Evolutionary conservation across 768 basidiomycete species (phyloP).

Genomic region (Boletus speciosus): DNA sequence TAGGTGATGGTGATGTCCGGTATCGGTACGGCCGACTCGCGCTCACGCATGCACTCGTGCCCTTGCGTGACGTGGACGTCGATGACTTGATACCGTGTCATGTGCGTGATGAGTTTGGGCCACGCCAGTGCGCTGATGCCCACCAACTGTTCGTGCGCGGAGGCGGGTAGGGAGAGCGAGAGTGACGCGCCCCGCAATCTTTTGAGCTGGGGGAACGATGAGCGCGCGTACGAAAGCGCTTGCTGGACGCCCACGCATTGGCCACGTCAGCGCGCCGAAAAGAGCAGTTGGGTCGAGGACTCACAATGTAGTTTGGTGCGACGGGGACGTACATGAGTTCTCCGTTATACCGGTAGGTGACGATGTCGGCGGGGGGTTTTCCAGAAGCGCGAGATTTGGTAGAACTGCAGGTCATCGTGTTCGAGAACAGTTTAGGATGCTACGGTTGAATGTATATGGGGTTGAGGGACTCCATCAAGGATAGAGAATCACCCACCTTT

Average conservation of each 20-base stretch:
- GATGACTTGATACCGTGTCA: conserved; percentile 47
- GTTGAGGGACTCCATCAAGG: not conserved
- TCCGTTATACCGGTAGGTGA: conserved; percentile 46
- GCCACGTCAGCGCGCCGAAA: not conserved
- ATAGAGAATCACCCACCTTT: not conserved
- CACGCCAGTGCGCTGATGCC: conserved; percentile 54
- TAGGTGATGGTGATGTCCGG: conserved; percentile 31
- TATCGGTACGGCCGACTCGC: conserved; percentile 1
- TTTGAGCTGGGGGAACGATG: conserved; percentile 45
- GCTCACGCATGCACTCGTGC: not conserved
- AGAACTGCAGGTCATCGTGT: not conserved
- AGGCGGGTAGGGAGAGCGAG: conserved; percentile 39
- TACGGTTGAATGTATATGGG: not conserved
- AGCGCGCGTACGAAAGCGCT: conserved; percentile 48
- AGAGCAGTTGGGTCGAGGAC: conserved; percentile 1
- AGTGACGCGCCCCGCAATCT: conserved; percentile 39
- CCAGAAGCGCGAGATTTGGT: not conserved
- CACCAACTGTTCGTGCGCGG: conserved; percentile 35
- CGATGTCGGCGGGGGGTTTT: conserved; percentile 32
- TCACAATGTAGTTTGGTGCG: conserved; percentile 41
- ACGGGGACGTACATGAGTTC: conserved; percentile 52
- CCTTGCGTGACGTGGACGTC: conserved; percentile 34
- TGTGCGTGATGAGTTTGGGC: conserved; percentile 37
- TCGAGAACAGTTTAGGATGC: no score
- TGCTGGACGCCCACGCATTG: conserved; percentile 28